A percentile compares a stretch with the other conserved stretches of the same genome.
phyloP scores from a whole-genome alignment of 2,329 filamentous ascomycete genomes.

The Colletotrichum spaethianum region DNA sequence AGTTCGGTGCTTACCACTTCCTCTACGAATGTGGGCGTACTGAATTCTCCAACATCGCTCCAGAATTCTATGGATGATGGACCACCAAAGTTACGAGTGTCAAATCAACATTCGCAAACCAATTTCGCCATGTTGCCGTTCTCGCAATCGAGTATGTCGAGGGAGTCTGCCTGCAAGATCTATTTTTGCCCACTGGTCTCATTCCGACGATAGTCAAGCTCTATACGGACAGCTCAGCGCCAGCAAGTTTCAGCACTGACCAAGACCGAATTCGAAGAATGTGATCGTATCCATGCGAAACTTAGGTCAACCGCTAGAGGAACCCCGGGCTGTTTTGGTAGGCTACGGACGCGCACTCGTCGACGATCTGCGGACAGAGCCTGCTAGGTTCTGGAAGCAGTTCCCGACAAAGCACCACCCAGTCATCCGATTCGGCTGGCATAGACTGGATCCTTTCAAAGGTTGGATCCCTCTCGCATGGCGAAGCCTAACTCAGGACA shows the following conservation, averaged over 20 bases:
- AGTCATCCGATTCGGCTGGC: neutral
- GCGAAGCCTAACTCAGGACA: neutral
- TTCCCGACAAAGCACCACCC: neutral
- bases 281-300: neutral
- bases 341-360: neutral
- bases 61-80: constrained; percentile 21
- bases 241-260: neutral
- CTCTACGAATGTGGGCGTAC: neutral
- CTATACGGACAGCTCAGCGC: neutral
- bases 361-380: neutral
- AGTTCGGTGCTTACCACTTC: neutral
- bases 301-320: neutral
- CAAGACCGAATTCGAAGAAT: neutral
- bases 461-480: neutral
- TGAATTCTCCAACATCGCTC: neutral
- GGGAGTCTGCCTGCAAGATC: neutral
- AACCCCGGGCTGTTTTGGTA: constrained; percentile 9
- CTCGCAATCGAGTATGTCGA: constrained; percentile 11
- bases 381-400: neutral
- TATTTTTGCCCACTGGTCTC: neutral
- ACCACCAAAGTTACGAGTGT: neutral
- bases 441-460: neutral
- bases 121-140: neutral
- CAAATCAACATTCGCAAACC: neutral
- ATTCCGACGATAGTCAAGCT: neutral